These are phyloP conservation scores for Plasmodium gonderi DNA, from an alignment of 169 alveolate genomes.

Conservation along the genomic window DNA sequence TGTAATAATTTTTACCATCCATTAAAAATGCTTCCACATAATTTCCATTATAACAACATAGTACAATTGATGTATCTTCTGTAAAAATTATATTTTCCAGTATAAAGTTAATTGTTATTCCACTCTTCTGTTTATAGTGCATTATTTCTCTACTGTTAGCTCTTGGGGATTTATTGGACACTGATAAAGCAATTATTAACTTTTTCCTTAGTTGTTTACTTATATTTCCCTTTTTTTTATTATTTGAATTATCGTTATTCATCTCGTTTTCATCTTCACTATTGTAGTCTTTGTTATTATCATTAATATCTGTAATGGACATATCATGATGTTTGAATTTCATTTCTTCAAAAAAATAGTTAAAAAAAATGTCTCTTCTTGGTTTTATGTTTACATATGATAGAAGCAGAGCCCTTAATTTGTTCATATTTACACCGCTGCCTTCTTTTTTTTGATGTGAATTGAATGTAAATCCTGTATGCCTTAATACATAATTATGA, in stretches of 20 bases:
- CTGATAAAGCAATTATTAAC: slow-evolving; percentile 7
- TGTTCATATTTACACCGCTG: background rate
- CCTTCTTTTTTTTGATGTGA: background rate
- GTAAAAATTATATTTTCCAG: slow-evolving; percentile 13
- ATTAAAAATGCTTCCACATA: background rate
- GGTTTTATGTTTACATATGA: slow-evolving; percentile 7
- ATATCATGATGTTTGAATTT: background rate
- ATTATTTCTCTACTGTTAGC: slow-evolving; percentile 2
- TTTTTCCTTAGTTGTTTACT: background rate
- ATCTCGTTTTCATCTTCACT: background rate
- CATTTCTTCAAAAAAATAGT: slow-evolving; percentile 5
- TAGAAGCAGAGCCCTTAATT: background rate
- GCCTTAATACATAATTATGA: slow-evolving; percentile 16
- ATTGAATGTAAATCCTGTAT: slow-evolving; percentile 18
- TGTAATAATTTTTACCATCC: background rate
- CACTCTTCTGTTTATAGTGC: slow-evolving; percentile 9
- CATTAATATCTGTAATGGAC: background rate
- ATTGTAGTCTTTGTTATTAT: background rate
- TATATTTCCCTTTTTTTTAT: background rate
- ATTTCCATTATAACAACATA: slow-evolving; percentile 51
- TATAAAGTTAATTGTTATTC: slow-evolving; percentile 6
- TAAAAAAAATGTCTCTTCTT: background rate
- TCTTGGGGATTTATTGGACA: background rate
- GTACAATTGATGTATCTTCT: background rate
- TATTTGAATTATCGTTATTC: background rate